phyloP scores from a whole-genome alignment of 495 filamentous ascomycete genomes.

The Lichenothelia convexa region DNA sequence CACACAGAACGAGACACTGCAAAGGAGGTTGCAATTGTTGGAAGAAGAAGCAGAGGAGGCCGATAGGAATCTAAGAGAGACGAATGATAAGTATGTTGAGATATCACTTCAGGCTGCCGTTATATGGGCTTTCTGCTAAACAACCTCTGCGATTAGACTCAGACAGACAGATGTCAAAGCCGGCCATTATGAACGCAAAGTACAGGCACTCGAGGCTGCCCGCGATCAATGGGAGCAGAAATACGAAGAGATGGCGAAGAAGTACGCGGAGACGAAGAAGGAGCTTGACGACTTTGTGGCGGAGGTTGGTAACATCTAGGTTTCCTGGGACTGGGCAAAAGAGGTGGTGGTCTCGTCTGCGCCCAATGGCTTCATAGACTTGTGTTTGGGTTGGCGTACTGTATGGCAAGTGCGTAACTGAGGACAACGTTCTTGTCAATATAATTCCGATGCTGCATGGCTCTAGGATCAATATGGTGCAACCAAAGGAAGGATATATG shows the following conservation, averaged over 20 bases:
- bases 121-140: not conserved
- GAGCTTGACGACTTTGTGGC: constrained; percentile 75
- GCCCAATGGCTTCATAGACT: not conserved
- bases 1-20: constrained; percentile 71
- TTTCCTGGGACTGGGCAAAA: not conserved
- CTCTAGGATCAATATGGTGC: too few relatives aligned
- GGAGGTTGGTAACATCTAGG: constrained; percentile 83
- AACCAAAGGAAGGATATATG: too few relatives aligned
- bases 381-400: too few relatives aligned
- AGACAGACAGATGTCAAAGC: constrained; percentile 98
- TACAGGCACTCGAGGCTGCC: constrained; percentile 78
- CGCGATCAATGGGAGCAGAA: constrained; percentile 88
- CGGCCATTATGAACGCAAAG: constrained; percentile 98
- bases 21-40: constrained; percentile 80
- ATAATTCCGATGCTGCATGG: too few relatives aligned
- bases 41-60: constrained; percentile 96
- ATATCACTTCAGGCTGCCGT: too few relatives aligned
- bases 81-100: constrained; percentile 93
- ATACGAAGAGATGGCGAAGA: constrained; percentile 90
- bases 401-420: too few relatives aligned
- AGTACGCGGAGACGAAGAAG: constrained; percentile 67
- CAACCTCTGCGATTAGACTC: constrained; percentile 18
- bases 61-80: constrained; percentile 84
- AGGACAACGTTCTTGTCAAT: too few relatives aligned
- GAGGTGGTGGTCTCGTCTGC: not conserved